Evolutionary conservation across 1,139 yeast species (phyloP), one percentile per base, ranked within the genome.

Genomic region (Scheffersomyces titani): DNA sequence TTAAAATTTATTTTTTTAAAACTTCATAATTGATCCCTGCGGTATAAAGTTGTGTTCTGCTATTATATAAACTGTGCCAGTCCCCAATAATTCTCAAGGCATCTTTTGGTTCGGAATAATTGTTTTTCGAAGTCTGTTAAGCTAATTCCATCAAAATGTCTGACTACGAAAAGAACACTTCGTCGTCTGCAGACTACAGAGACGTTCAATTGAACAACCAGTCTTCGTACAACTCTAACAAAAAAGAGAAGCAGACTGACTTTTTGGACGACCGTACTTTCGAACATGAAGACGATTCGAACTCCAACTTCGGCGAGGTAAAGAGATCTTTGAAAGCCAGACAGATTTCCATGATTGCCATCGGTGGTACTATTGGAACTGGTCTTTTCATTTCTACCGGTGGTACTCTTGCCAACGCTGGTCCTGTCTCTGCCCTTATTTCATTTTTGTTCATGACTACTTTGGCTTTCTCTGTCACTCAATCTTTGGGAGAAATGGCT

Each of bases 401-500:
- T 16, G 64, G 75, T n/a, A 83, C 88, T 18, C 71, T 88, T 54
- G 65, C 74, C 1, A 69, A 75, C 47, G 87, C 91, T n/a, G 96
- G 96, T 19, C 93, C 94, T 1, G 92, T 86, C 0, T 85, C 88
- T 51, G 75, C 89, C 3, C 74, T 89, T 40, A 85, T 89, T 54
- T 83, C 91, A 0, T 89, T 85, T 65, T 61, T 83, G 47, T 86
- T 89, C 68, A 85, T 88, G 77, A 90, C 91, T 40, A 72, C 89
- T 6, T 75, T 89, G 61, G 88, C 87, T 3, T 87, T 79, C 64
- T 76, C 82, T 19, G 88, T 88, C 55, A 87, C 90, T 57, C 92
- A 88, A 67, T 81, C 89, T 1, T 74, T 89, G 58, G 92, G 92
- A 60, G 92, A 88, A 70, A 87, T 88, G 91, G 90, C 90, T 52